Conservation (phyloP, 2,329 filamentous ascomycete species). For the Trichoderma citrinoviride region DNA sequence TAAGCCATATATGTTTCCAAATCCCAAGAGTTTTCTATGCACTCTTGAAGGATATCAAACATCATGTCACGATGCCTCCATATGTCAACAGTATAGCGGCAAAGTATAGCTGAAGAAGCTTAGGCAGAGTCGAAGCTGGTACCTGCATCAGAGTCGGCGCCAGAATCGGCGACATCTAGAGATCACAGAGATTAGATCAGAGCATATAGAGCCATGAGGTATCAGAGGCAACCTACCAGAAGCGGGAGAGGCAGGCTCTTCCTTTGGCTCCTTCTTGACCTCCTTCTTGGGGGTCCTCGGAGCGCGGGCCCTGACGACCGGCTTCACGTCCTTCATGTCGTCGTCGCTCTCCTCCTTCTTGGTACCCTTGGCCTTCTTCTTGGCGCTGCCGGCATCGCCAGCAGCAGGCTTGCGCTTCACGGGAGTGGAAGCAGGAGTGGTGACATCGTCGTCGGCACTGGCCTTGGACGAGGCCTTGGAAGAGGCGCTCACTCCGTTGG, state of each 20-base stretch:
- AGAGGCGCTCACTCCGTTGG: constrained; percentile 45
- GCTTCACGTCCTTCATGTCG: constrained; percentile 24
- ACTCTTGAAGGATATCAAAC: neutral
- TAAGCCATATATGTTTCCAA: neutral
- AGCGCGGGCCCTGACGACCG: neutral
- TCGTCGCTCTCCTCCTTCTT: constrained; percentile 30
- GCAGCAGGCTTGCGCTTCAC: constrained; percentile 34
- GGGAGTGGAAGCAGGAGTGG: constrained; percentile 25
- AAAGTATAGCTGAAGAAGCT: neutral
- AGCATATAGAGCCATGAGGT: too few relatives aligned
- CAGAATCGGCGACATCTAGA: constrained; percentile 15
- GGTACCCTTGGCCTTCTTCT: constrained; percentile 30
- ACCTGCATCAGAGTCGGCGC: neutral
- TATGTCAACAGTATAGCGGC: neutral
- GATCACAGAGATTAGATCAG: neutral
- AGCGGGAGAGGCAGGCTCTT: constrained; percentile 29
- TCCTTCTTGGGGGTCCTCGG: constrained; percentile 22
- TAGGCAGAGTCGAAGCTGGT: constrained; percentile 15
- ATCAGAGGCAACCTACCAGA: constrained; percentile 27
- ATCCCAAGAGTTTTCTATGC: neutral
- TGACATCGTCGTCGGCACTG: constrained; percentile 10
- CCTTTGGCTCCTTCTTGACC: constrained; percentile 25
- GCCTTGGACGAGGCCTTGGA: constrained; percentile 22
- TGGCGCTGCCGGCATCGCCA: constrained; percentile 26
- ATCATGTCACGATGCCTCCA: neutral